These are phyloP conservation scores for Phaeotremella fagi DNA, from an alignment of 768 basidiomycete genomes.

Conservation along the genomic window DNA sequence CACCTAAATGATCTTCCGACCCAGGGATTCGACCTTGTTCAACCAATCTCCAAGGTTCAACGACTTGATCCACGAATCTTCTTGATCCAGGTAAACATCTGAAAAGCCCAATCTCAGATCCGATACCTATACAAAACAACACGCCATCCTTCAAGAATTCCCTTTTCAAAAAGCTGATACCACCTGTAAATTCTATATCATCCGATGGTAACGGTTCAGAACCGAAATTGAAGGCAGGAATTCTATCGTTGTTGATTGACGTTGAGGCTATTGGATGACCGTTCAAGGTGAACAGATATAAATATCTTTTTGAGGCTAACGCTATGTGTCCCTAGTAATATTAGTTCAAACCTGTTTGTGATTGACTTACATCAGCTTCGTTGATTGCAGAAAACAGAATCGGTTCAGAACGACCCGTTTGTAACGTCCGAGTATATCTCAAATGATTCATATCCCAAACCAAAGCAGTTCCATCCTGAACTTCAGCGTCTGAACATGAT, in stretches of 20 bases:
- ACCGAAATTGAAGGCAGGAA: conserved; percentile 12
- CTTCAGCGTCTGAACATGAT: not conserved
- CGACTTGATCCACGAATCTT: conserved; percentile 59
- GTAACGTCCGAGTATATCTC: conserved; percentile 64
- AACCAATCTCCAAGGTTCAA: conserved; percentile 60
- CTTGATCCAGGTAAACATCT: conserved; percentile 71
- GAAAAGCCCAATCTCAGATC: conserved; percentile 71
- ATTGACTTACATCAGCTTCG: conserved; percentile 69
- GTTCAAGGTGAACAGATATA: conserved; percentile 83
- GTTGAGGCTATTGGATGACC: conserved; percentile 65
- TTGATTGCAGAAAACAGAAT: conserved; percentile 73
- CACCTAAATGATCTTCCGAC: conserved; percentile 53
- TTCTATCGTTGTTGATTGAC: conserved; percentile 12
- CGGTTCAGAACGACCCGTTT: conserved; percentile 63
- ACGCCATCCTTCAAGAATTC: conserved; percentile 75
- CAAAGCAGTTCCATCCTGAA: conserved; percentile 70
- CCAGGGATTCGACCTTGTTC: conserved; percentile 61
- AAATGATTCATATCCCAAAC: conserved; percentile 87
- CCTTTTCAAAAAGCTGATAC: conserved; percentile 80
- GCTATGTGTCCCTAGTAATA: conserved; percentile 93
- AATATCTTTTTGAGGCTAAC: conserved; percentile 64
- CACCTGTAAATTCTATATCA: conserved; percentile 62
- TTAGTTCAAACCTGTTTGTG: not conserved
- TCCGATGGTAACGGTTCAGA: conserved; percentile 60
- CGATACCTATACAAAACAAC: conserved; percentile 72